Conservation (phyloP, 371 early-diverging fungal genomes). For the Modicella reniformis region DNA sequence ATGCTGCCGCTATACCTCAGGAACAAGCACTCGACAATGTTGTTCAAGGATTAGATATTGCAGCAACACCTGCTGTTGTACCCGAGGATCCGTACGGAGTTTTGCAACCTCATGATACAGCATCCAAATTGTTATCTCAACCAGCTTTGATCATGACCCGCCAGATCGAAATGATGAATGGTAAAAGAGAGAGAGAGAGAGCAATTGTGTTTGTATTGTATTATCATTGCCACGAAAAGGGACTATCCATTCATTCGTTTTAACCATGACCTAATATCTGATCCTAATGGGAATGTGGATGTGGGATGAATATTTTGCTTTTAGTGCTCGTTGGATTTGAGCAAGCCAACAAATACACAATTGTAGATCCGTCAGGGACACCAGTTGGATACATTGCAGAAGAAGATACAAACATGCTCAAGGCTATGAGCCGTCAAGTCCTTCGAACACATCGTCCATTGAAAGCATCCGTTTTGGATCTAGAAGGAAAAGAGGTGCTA, state of each 20-base stretch:
- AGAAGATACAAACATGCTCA: constrained; percentile 70
- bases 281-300: too few species aligned
- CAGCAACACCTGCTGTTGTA: constrained; percentile 47
- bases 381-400: constrained; percentile 85
- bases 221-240: too few species aligned
- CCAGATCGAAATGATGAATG: constrained; percentile 88
- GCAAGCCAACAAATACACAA: constrained; percentile 88
- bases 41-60: constrained; percentile 44
- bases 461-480: constrained; percentile 79
- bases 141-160: constrained; percentile 77
- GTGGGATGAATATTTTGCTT: too few species aligned
- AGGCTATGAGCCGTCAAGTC: constrained; percentile 77
- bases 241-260: too few species aligned
- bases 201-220: not conserved
- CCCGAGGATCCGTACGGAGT: constrained; percentile 50
- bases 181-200: not conserved
- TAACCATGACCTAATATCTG: too few species aligned
- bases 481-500: constrained; percentile 74
- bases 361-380: constrained; percentile 77
- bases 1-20: constrained; percentile 9
- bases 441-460: constrained; percentile 82
- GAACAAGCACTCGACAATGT: constrained; percentile 9
- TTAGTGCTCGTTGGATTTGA: constrained; percentile 73
- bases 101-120: constrained; percentile 40
- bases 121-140: constrained; percentile 62